Conservation (phyloP, 75 land plant species). For the Picea glauca region DNA sequence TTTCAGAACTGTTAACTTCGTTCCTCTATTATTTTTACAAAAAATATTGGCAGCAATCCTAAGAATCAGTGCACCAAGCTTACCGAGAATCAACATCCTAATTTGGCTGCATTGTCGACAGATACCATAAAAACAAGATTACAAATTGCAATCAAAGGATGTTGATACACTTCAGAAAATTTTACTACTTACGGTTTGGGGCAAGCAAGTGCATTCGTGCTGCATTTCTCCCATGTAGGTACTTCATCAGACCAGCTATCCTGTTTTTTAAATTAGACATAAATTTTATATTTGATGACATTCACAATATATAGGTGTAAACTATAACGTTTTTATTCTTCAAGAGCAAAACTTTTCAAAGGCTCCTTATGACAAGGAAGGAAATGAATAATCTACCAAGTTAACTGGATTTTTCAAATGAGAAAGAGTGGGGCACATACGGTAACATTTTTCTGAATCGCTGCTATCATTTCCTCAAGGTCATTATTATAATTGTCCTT, state of each 20-base stretch:
- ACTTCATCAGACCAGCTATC: conserved; percentile 33
- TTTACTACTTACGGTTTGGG: conserved; percentile 50
- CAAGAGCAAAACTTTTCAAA: neutral
- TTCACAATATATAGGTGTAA: neutral
- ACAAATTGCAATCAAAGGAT: too few relatives aligned
- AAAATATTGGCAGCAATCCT: too few relatives aligned
- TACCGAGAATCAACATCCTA: too few relatives aligned
- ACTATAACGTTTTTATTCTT: neutral
- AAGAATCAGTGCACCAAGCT: too few relatives aligned
- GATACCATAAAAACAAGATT: too few relatives aligned
- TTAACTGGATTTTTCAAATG: neutral
- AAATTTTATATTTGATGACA: neutral
- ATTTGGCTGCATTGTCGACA: too few relatives aligned
- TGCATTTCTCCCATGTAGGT: conserved; percentile 40
- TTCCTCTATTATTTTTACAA: too few relatives aligned
- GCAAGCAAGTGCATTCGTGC: conserved; percentile 30
- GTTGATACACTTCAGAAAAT: neutral
- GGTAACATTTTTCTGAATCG: conserved; percentile 42
- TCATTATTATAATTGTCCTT: conserved; percentile 21
- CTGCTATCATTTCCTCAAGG: conserved; percentile 26
- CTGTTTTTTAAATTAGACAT: neutral
- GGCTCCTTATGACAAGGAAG: neutral
- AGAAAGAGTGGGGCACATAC: conserved; percentile 21
- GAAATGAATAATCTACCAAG: neutral
- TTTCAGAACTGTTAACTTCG: too few relatives aligned